Conservation (phyloP, 2,329 filamentous ascomycete species). For the Colletotrichum melonis region DNA sequence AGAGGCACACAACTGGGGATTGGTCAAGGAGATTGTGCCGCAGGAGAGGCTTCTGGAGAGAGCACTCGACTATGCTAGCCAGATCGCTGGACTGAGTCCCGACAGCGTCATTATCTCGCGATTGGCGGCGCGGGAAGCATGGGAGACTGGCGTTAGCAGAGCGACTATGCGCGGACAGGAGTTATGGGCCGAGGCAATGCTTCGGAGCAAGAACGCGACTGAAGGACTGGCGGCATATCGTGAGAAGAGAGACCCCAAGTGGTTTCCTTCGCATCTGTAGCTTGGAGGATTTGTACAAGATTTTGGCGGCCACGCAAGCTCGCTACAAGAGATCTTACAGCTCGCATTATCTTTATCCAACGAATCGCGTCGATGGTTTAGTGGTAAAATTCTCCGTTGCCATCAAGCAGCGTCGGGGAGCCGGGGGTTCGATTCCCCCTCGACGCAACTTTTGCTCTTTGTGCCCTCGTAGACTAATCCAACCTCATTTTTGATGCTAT, state of each 20-base stretch:
- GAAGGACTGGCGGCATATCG: constrained; percentile 44
- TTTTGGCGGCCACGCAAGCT: not conserved
- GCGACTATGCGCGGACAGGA: constrained; percentile 48
- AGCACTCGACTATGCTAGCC: constrained; percentile 43
- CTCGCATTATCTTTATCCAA: accelerated
- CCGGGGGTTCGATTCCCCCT: constrained; percentile 36
- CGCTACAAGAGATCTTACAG: not conserved
- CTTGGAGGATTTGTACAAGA: accelerated
- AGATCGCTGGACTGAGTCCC: constrained; percentile 46
- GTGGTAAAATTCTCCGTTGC: constrained; percentile 37
- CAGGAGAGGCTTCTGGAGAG: constrained; percentile 44
- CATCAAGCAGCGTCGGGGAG: constrained; percentile 34
- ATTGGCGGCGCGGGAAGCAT: constrained; percentile 45
- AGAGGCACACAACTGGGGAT: constrained; percentile 47
- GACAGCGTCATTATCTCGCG: constrained; percentile 48
- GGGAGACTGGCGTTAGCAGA: constrained; percentile 48
- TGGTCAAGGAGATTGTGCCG: constrained; percentile 44
- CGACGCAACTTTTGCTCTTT: not conserved
- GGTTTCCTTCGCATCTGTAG: constrained; percentile 43
- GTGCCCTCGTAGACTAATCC: not conserved
- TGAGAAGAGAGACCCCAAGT: constrained; percentile 45
- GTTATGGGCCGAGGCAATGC: constrained; percentile 44
- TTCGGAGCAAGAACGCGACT: constrained; percentile 43
- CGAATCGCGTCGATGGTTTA: constrained; percentile 31
- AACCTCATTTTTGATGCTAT: not conserved